Evolutionary conservation across 371 early-diverging fungal genomes (phyloP), one percentile per base, ranked within the genome.

Genomic region (Zychaea mexicana): DNA sequence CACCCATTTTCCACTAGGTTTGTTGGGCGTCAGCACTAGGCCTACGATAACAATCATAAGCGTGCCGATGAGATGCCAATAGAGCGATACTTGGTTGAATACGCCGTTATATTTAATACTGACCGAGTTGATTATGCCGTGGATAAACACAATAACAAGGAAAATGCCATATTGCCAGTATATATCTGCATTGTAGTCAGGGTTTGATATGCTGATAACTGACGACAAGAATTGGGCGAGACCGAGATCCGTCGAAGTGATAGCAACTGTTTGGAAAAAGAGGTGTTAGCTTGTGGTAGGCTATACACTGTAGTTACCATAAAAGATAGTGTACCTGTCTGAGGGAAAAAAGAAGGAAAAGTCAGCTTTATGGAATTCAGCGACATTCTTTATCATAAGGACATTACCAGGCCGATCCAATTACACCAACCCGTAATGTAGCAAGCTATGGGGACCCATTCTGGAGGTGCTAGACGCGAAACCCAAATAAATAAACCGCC

Each of bases 401-500:
- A n/a, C 31, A 66, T 56, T 61, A 76, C 79, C 73, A 85, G 58
- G 21, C 86, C 84, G 33, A 85, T 69, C 86, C 86, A 85, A 67
- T 85, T 85, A 64, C 81, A 84, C 71, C 81, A 85, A 5, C 86
- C 86, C 6, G 83, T 82, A 27, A 85, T 39, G 78, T 79, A 85
- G 24, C 83, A 81, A 62, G 80, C 77, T 21, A 85, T 60, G 22
- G 86, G 86, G 5, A 84, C 83, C 79, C 82, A 84, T 31, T 79
- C 74, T 5, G 83, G 69, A 28, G 80, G 77, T 7, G 84, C 84
- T 13, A 85, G 62, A 9, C 74, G 71, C 12, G 89, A 85, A 0
- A 89, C 82, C 86, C 87, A 90, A 61, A 84, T 86, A 42, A 77
- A 80, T 10, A 77, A 62, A n/a, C 78, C 78, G 15, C 92, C 92